Evolutionary conservation across 164 flowering plant genomes (phyloP).

Genomic region (Vitis rupestris): DNA sequence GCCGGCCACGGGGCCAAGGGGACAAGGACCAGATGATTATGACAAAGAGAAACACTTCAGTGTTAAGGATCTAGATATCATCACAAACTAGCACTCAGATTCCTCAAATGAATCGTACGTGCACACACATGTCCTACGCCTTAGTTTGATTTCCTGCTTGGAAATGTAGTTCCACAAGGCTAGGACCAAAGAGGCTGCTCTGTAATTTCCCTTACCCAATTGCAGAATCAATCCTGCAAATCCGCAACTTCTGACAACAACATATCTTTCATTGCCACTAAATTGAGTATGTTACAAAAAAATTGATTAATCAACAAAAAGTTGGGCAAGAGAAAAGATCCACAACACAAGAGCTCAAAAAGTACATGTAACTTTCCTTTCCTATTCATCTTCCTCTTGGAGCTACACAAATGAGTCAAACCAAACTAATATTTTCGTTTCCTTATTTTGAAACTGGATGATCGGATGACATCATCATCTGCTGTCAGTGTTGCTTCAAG

Average conservation of each 20-base stretch:
- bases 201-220: no score
- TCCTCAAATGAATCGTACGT: no score
- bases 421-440: conserved; percentile 55
- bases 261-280: background rate
- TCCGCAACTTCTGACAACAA: background rate
- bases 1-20: no score
- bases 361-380: conserved; percentile 10
- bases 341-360: conserved; percentile 1
- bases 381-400: background rate
- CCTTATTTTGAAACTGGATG: conserved; percentile 69
- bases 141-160: no score
- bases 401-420: conserved; percentile 4
- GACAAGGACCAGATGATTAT: no score
- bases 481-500: conserved; percentile 48
- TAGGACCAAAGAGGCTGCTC: no score
- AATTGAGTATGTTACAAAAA: conserved; percentile 7
- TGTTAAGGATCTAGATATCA: no score
- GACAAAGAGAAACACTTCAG: no score
- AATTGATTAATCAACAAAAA: background rate
- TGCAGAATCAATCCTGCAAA: background rate
- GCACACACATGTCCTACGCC: no score
- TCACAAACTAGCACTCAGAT: no score
- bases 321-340: background rate
- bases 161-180: no score
- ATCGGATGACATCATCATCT: conserved; percentile 81